Evolutionary conservation across 768 basidiomycete species (phyloP).

Genomic region (Leccinum subtestaceum): DNA sequence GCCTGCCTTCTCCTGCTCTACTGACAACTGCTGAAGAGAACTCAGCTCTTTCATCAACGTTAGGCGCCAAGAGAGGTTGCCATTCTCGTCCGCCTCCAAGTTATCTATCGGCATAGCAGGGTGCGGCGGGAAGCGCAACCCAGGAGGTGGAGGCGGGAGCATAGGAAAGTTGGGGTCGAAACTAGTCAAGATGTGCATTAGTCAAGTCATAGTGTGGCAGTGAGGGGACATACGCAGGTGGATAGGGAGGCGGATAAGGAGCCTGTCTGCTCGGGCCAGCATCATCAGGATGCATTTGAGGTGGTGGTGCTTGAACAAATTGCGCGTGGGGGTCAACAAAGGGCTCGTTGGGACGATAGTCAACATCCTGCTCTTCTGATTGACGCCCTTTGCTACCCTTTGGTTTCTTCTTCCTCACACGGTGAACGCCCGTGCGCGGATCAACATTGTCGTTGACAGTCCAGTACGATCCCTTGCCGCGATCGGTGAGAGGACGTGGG

Average conservation of each 20-base stretch:
- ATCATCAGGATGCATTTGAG: conserved; percentile 58
- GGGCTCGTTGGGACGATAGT: conserved; percentile 56
- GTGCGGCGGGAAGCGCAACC: conserved; percentile 61
- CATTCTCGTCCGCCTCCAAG: conserved; percentile 72
- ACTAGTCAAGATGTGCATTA: conserved; percentile 35
- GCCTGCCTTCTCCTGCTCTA: conserved; percentile 78
- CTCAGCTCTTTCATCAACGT: conserved; percentile 81
- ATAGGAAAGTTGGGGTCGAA: conserved; percentile 73
- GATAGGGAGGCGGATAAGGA: conserved; percentile 61
- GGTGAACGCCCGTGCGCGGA: conserved; percentile 85
- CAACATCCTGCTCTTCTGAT: conserved; percentile 60
- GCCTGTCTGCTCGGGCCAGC: conserved; percentile 56
- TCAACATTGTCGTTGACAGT: conserved; percentile 89
- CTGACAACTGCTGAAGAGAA: conserved; percentile 71
- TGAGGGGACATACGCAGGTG: conserved; percentile 44
- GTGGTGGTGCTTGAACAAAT: conserved; percentile 47
- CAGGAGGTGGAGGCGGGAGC: conserved; percentile 48
- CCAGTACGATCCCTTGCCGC: conserved; percentile 91
- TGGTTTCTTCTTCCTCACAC: conserved; percentile 83
- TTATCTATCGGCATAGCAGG: conserved; percentile 65
- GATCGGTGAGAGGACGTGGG: conserved; percentile 85
- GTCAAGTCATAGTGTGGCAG: neutral
- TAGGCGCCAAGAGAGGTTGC: conserved; percentile 75
- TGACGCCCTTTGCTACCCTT: conserved; percentile 51
- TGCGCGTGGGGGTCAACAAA: conserved; percentile 58